Evolutionary conservation across 75 land plant species (phyloP), one percentile per base, ranked within the genome.

Genomic region (Adiantum capillusveneris): DNA sequence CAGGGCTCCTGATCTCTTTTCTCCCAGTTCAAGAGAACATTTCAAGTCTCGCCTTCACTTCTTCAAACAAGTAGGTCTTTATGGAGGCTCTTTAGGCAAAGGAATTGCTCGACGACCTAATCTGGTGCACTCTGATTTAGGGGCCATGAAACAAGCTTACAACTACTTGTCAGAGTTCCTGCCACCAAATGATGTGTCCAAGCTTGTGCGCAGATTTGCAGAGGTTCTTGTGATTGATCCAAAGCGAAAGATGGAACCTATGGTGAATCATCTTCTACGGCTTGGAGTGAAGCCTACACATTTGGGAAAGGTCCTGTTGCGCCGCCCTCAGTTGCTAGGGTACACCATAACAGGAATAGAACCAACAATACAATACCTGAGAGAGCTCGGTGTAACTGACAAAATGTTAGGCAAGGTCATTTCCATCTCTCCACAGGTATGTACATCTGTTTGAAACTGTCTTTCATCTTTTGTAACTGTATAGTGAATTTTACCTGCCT

Each of bases 181-280:
- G 43, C 48, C 12, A 0, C 6, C 44, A n/a, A 39, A 31, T 19
- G 70, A 72, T 27, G 64, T 66, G 7, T 16, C 70, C 25, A 72
- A 56, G 64, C 50, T 72, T 31, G 14, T 66, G 3, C 45, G 53
- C 11, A 55, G 70, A 26, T 72, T 41, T 66, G 70, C 69, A 11
- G 75, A 66, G 49, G 75, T 66, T 5, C 60, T 72, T 54, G 58
- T 72, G 45, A 34, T 72, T 5, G 59, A 66, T 29, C 75, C 50
- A 25, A 24, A 66, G 44, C 50, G 71, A 18, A 72, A 66, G 31
- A 66, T 72, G 64, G 54, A 54, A 39, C 69, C 63, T 25, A 72
- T 72, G 20, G 51, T 72, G 1, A 55, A 59, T n/a, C 53, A 72
- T 27, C 56, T 72, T 28, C 28, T 71, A 16, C 31, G 22, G 25